These are phyloP conservation scores for Boletus tylopilopsis DNA, from an alignment of 768 basidiomycete species.

Conservation along the genomic window DNA sequence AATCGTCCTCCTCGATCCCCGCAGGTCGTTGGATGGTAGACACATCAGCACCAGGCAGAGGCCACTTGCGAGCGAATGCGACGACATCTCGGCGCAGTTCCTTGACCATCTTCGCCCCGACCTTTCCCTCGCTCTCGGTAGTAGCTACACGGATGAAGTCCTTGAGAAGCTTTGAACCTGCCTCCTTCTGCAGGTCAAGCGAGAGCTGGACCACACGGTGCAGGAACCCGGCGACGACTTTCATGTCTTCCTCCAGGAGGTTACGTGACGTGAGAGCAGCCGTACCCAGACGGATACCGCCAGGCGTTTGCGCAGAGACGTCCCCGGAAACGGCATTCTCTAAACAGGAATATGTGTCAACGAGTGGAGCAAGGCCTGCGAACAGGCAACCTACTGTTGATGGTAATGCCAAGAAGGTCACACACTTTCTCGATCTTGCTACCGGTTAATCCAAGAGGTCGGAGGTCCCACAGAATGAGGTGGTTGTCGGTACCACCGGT, in stretches of 20 bases:
- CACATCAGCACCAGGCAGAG: conserved; percentile 81
- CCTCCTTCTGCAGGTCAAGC: conserved; percentile 87
- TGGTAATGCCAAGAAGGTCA: conserved; percentile 93
- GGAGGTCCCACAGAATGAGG: conserved; percentile 95
- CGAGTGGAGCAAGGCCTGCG: neutral
- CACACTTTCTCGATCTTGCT: conserved; percentile 99
- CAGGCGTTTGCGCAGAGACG: conserved; percentile 91
- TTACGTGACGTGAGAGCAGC: conserved; percentile 92
- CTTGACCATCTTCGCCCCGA: conserved; percentile 66
- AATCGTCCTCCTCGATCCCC: conserved; percentile 57
- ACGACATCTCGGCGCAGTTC: conserved; percentile 78
- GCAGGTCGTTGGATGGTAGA: conserved; percentile 49
- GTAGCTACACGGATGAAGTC: conserved; percentile 89
- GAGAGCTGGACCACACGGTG: conserved; percentile 94
- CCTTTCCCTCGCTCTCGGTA: conserved; percentile 60
- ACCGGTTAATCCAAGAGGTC: conserved; percentile 94
- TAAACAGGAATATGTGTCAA: conserved; percentile 22
- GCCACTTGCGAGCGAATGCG: conserved; percentile 82
- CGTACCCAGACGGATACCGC: conserved; percentile 95
- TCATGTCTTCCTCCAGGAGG: conserved; percentile 87
- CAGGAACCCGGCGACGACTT: conserved; percentile 83
- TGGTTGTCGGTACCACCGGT: conserved; percentile 97
- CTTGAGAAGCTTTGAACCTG: conserved; percentile 91
- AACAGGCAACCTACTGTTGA: conserved; percentile 67
- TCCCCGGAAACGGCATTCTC: conserved; percentile 98